Conservation (phyloP, 2,329 filamentous ascomycete genomes). For the Trichophaea hybrida region DNA sequence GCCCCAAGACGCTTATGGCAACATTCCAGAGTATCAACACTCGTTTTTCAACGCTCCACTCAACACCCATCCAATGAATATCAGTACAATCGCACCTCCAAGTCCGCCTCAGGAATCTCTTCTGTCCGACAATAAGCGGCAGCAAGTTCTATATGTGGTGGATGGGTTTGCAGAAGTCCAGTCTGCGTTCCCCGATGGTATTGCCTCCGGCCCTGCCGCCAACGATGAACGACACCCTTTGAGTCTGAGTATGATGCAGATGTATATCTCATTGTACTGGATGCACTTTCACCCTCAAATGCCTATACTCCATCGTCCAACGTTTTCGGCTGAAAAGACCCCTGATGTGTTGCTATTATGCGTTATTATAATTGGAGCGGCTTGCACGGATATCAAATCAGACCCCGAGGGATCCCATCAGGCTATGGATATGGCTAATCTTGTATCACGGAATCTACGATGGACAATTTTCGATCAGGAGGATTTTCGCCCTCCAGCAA, state of each 20-base stretch:
- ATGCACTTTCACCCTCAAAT: conserved; percentile 85
- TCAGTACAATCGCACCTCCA: conserved; percentile 40
- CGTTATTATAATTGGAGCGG: conserved; percentile 85
- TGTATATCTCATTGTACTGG: conserved; percentile 89
- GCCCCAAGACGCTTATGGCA: neutral
- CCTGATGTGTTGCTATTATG: conserved; percentile 71
- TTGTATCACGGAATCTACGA: conserved; percentile 80
- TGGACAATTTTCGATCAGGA: conserved; percentile 91
- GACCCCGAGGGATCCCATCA: conserved; percentile 57
- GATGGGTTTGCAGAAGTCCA: conserved; percentile 34
- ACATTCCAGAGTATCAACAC: neutral
- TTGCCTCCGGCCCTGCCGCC: conserved; percentile 12
- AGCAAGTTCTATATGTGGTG: conserved; percentile 70
- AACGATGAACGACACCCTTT: conserved; percentile 47
- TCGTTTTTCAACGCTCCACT: conserved; percentile 28
- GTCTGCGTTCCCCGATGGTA: conserved; percentile 27
- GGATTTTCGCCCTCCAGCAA: conserved; percentile 80
- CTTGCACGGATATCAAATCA: conserved; percentile 72
- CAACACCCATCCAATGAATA: conserved; percentile 67
- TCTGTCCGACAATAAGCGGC: conserved; percentile 75
- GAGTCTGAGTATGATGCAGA: conserved; percentile 88
- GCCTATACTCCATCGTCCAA: conserved; percentile 86
- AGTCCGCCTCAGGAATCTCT: conserved; percentile 55
- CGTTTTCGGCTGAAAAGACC: conserved; percentile 75
- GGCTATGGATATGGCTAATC: conserved; percentile 74